These are phyloP conservation scores for Termitomyces sp. DNA, from an alignment of 768 basidiomycete genomes.

Conservation along the genomic window DNA sequence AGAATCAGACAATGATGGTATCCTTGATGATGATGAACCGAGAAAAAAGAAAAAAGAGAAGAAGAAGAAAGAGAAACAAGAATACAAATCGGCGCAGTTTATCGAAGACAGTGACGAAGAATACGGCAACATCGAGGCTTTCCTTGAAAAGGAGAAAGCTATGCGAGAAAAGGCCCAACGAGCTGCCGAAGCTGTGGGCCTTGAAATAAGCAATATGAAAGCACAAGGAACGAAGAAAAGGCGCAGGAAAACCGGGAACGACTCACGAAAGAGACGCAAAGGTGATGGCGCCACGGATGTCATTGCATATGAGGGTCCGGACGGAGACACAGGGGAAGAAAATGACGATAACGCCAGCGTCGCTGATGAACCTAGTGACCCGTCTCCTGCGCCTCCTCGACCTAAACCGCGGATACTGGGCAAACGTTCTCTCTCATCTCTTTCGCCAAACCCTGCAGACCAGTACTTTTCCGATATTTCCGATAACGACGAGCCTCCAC, in stretches of 20 bases:
- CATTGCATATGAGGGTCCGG: slow-evolving; percentile 12
- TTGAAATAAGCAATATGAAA: slow-evolving; percentile 51
- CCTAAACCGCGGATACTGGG: slow-evolving; percentile 34
- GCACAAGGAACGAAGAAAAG: slow-evolving; percentile 46
- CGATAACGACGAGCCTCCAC: slow-evolving; percentile 4
- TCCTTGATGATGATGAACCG: slow-evolving; percentile 31
- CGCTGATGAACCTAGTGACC: slow-evolving; percentile 3
- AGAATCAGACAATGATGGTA: slow-evolving; percentile 39
- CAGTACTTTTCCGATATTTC: neutral
- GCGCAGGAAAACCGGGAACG: slow-evolving; percentile 36
- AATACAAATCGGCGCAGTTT: slow-evolving; percentile 86
- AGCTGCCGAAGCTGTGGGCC: slow-evolving; percentile 40
- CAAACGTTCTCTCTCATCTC: slow-evolving; percentile 1
- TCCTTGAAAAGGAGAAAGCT: slow-evolving; percentile 72
- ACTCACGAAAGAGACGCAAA: slow-evolving; percentile 27
- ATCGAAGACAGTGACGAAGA: slow-evolving; percentile 91
- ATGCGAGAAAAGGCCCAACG: slow-evolving; percentile 52
- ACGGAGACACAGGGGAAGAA: slow-evolving; percentile 19
- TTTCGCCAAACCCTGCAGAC: neutral
- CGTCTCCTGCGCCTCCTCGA: slow-evolving; percentile 36
- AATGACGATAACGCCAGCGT: slow-evolving; percentile 18
- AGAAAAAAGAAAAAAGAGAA: slow-evolving; percentile 58
- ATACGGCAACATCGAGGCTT: slow-evolving; percentile 75
- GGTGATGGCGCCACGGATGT: slow-evolving; percentile 20
- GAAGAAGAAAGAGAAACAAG: slow-evolving; percentile 52